These are phyloP conservation scores for Pleurotus salmoneostramineus DNA, from an alignment of 768 basidiomycete species.

Conservation along the genomic window DNA sequence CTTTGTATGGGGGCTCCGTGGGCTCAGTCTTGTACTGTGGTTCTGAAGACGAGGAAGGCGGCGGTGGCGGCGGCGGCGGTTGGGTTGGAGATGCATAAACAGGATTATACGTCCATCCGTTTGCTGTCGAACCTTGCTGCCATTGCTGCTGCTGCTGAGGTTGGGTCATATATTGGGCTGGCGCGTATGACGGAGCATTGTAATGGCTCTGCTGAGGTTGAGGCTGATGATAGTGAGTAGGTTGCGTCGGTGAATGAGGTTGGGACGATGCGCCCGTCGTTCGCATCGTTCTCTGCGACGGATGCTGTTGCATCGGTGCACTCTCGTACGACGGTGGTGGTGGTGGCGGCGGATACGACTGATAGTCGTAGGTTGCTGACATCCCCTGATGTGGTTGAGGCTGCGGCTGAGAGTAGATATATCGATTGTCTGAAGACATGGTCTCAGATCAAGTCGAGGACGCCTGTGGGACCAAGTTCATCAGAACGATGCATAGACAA, in stretches of 20 bases:
- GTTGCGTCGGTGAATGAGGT: slow-evolving; percentile 8
- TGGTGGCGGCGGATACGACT: slow-evolving; percentile 9
- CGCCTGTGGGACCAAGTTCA: not conserved
- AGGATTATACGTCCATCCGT: slow-evolving; percentile 3
- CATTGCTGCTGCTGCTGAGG: slow-evolving; percentile 7
- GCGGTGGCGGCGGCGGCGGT: not conserved
- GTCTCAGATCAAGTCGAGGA: not conserved
- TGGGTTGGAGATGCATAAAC: not conserved
- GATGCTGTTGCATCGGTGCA: slow-evolving; percentile 7
- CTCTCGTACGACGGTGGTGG: slow-evolving; percentile 6
- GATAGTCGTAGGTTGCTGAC: slow-evolving; percentile 11
- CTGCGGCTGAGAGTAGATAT: slow-evolving; percentile 13
- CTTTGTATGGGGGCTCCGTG: not conserved
- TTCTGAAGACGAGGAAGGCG: not conserved
- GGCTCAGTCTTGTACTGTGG: slow-evolving; percentile 1
- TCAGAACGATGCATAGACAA: not conserved
- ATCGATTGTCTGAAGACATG: slow-evolving; percentile 14
- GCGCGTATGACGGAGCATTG: slow-evolving; percentile 1
- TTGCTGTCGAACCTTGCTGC: not conserved
- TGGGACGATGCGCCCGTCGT: slow-evolving; percentile 7
- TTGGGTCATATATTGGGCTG: slow-evolving; percentile 8
- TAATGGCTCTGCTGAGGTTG: slow-evolving; percentile 5
- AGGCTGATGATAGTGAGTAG: slow-evolving; percentile 7
- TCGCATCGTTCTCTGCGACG: slow-evolving; percentile 9
- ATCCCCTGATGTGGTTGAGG: not conserved